These are phyloP conservation scores for Hirsutella thompsonii DNA, from an alignment of 2,329 filamentous ascomycete genomes.

Conservation along the genomic window DNA sequence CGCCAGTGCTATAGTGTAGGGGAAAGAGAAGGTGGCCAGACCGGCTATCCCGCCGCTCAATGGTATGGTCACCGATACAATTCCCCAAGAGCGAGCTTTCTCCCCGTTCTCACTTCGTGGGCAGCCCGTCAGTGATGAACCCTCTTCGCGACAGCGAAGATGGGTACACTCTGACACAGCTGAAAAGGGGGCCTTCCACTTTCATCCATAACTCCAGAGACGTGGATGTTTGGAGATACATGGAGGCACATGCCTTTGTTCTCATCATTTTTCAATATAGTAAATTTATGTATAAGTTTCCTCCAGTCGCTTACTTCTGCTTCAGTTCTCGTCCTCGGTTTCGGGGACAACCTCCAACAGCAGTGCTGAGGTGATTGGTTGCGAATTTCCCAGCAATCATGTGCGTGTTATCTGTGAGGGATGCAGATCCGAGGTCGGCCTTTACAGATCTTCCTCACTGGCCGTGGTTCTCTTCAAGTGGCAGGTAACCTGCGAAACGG, in stretches of 20 bases:
- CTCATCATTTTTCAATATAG: neutral
- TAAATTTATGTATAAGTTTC: neutral
- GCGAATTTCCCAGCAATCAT: constrained; percentile 12
- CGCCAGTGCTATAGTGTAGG: constrained; percentile 9
- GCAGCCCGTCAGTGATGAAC: constrained; percentile 13
- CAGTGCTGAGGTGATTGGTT: constrained; percentile 14
- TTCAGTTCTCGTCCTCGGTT: constrained; percentile 24
- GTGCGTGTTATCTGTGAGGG: constrained; percentile 30
- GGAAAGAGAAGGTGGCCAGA: constrained; percentile 51
- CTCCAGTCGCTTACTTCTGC: constrained; percentile 10
- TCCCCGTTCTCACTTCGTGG: constrained; percentile 12
- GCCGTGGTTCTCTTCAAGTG: constrained; percentile 45
- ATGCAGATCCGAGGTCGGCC: constrained; percentile 34
- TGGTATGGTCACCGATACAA: constrained; percentile 58
- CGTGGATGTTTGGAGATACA: constrained; percentile 34
- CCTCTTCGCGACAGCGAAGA: constrained; percentile 22
- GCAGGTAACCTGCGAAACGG: constrained; percentile 31
- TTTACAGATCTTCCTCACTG: constrained; percentile 28
- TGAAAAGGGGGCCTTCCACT: constrained; percentile 20
- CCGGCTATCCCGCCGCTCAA: constrained; percentile 28
- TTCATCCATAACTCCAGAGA: constrained; percentile 37
- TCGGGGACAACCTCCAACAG: constrained; percentile 16
- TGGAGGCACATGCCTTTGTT: constrained; percentile 29
- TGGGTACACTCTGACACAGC: constrained; percentile 23
- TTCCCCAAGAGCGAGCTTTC: constrained; percentile 43